Percentiles rank a stretch among this genome's conserved stretches.
Evolutionary conservation across 139 green algal genomes (phyloP).

Genomic region (Chlorella sorokiniana): DNA sequence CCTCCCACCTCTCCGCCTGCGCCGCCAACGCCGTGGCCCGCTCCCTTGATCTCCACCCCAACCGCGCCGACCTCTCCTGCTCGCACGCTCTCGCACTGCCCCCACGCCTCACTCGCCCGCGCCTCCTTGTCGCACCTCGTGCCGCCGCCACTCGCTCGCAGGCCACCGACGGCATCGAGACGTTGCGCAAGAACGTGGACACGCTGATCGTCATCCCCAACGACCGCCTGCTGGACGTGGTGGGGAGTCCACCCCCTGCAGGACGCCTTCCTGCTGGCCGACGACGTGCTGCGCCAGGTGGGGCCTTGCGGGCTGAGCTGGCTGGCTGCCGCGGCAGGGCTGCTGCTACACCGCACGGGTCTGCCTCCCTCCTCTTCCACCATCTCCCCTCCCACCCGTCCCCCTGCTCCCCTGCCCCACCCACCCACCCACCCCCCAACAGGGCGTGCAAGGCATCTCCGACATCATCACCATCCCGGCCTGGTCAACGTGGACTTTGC

Average conservation of each 20-base stretch:
- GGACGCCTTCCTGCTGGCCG: slow-evolving; percentile 94
- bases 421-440: background rate
- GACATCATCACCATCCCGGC: slow-evolving; percentile 98
- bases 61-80: no score
- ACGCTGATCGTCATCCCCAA: slow-evolving; percentile 99
- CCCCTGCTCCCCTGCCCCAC: background rate
- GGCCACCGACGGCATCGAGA: slow-evolving; percentile 67
- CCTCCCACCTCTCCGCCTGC: no score
- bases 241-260: slow-evolving; percentile 84
- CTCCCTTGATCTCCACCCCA: no score
- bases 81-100: no score
- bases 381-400: background rate
- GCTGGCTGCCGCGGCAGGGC: background rate
- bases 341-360: background rate
- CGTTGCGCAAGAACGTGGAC: slow-evolving; percentile 87
- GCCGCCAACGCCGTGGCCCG: no score
- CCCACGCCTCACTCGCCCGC: no score
- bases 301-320: background rate
- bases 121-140: no score
- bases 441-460: slow-evolving; percentile 93
- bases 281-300: slow-evolving; percentile 95
- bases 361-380: no score
- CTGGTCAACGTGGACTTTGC: slow-evolving; percentile 99
- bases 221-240: slow-evolving; percentile 92
- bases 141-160: no score